Conservation (phyloP, 352 stramenopile genomes). For the Pseudoperonospora humuli region DNA sequence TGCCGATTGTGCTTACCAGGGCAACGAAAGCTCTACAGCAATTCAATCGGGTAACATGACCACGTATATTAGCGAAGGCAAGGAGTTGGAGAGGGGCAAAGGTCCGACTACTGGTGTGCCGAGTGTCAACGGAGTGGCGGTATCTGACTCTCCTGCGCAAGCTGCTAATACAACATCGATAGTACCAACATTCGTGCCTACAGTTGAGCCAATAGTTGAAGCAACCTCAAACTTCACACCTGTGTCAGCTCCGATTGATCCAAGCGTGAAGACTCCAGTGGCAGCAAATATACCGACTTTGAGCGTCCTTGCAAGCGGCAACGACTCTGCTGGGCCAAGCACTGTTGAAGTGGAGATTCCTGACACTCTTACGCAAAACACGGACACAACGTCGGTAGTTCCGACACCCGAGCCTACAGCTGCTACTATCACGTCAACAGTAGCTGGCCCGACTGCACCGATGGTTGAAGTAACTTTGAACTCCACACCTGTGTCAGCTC, state of each 20-base stretch:
- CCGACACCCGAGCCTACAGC: too few species aligned
- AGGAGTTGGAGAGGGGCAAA: conserved; percentile 5
- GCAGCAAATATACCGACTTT: too few species aligned
- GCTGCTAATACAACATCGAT: conserved; percentile 6
- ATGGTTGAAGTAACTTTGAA: too few species aligned
- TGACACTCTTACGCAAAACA: conserved; percentile 2
- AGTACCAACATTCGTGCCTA: background rate
- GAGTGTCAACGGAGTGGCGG: conserved; percentile 3
- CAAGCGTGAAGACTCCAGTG: too few species aligned
- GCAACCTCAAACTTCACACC: background rate
- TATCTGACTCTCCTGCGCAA: conserved; percentile 1
- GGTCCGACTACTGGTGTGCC: conserved; percentile 7
- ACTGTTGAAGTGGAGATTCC: conserved; percentile 3
- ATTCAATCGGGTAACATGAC: conserved; percentile 5
- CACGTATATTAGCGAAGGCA: conserved; percentile 5
- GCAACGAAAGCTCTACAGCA: conserved; percentile 4
- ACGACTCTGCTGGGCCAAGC: conserved; percentile 3
- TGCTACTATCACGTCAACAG: conserved; percentile 3
- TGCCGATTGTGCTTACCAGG: conserved; percentile 42
- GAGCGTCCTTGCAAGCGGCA: too few species aligned
- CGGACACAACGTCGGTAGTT: too few species aligned
- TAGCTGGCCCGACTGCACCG: too few species aligned
- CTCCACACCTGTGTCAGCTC: background rate
- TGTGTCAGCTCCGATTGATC: too few species aligned
- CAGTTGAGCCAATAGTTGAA: too few species aligned